phyloP scores from a whole-genome alignment of 495 filamentous ascomycete genomes.

The Aspergillus mulundensis region DNA sequence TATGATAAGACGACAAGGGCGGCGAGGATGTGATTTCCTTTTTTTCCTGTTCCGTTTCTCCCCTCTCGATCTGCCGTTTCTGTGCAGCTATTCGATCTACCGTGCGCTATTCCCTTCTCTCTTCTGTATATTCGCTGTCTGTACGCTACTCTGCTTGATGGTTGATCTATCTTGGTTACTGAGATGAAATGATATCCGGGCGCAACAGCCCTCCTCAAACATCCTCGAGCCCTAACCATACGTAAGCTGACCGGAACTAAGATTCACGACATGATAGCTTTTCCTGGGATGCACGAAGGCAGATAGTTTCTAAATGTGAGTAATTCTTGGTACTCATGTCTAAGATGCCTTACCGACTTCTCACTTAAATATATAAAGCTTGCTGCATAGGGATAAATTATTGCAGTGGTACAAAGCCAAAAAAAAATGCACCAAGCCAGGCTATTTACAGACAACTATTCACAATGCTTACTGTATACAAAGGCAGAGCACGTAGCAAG shows the following conservation, averaged over 20 bases:
- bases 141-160: too few species aligned
- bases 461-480: slow-evolving; percentile 1
- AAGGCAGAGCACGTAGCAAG: background rate
- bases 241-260: too few species aligned
- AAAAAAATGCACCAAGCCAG: background rate
- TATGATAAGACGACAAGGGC: slow-evolving; percentile 74
- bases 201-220: too few species aligned
- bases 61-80: background rate
- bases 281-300: too few species aligned
- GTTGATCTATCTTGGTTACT: too few species aligned
- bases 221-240: too few species aligned
- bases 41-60: background rate
- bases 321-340: too few species aligned
- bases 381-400: background rate
- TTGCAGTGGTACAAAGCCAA: background rate
- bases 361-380: background rate
- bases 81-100: background rate
- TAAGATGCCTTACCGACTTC: too few species aligned
- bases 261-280: too few species aligned
- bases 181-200: too few species aligned
- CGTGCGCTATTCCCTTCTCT: background rate
- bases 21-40: slow-evolving; percentile 31
- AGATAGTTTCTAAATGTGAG: too few species aligned
- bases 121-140: too few species aligned
- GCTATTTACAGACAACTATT: slow-evolving; percentile 15